Evolutionary conservation across 2,329 filamentous ascomycete species (phyloP), one percentile per base, ranked within the genome.

Genomic region (Dactylellina parvicollis): DNA sequence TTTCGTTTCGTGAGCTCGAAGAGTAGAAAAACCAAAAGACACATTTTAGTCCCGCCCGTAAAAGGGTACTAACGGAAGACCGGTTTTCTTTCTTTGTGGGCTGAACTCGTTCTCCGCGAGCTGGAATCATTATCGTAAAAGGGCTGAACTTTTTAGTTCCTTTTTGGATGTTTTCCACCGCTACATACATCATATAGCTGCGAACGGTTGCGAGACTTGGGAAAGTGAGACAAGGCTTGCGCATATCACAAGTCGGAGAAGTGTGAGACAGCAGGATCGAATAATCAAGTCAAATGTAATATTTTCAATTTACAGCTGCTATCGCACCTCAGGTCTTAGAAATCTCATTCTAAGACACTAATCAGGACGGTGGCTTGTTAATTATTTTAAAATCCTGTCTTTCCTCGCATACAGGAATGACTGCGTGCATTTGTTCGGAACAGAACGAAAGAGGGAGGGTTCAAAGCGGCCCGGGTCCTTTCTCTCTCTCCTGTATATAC

Each of bases 261-360:
- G 20, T 49, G 26, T 49, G 44, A 49, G 44, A 49, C 34, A 38
- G n/a, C n/a, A n/a, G n/a, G n/a, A n/a, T n/a, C n/a, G n/a, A n/a
- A n/a, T n/a, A n/a, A n/a, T n/a, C n/a, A n/a, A n/a, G n/a, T n/a
- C n/a, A 34, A 34, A 34, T 12, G 30, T 34, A 34, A 34, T 34
- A 34, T 34, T 7, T 7, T 34, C 30, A 12, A 12, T 34, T 34
- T 34, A 7, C 5, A 34, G 30, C 12, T 7, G 5, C 12, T 12
- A 7, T 34, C 30, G 12, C 5, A 12, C 12, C 10, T 49, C 9
- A 22, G 10, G n/a, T n/a, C n/a, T n/a, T n/a, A n/a, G n/a, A n/a
- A n/a, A n/a, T 69, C 64, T 61, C 64, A n/a, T 7, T 34, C 16
- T 47, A 55, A 54, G n/a, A 61, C 54, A 69, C 64, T 16, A 34